Conservation (phyloP, 1,284 basidiomycete genomes). For the Irpex sp. region DNA sequence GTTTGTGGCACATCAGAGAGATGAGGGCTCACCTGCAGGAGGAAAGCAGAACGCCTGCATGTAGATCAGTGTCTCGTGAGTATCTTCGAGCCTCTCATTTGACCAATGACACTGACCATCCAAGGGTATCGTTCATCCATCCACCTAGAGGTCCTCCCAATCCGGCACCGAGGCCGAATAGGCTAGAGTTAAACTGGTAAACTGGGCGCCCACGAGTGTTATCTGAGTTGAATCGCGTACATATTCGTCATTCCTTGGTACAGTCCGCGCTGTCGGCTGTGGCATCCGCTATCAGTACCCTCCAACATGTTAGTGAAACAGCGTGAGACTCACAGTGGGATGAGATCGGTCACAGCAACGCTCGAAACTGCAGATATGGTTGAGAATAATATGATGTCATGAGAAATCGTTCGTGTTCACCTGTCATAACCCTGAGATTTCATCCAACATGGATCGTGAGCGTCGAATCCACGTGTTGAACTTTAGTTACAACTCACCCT, state of each 20-base stretch:
- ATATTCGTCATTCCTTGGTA: slow-evolving; percentile 93
- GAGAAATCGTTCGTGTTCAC: slow-evolving; percentile 40
- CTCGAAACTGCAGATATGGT: slow-evolving; percentile 66
- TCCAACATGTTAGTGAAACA: slow-evolving; percentile 4
- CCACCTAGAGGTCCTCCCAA: slow-evolving; percentile 93
- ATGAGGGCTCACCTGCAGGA: slow-evolving; percentile 61
- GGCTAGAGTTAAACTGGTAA: slow-evolving; percentile 44
- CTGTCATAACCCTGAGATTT: slow-evolving; percentile 79
- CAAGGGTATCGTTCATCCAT: slow-evolving; percentile 85
- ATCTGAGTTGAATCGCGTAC: slow-evolving; percentile 47
- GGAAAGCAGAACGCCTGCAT: slow-evolving; percentile 72
- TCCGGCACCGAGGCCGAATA: slow-evolving; percentile 83
- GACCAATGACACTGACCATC: slow-evolving; percentile 67
- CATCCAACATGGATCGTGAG: slow-evolving; percentile 10
- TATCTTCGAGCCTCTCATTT: neutral
- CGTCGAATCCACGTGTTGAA: slow-evolving; percentile 22
- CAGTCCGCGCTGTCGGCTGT: slow-evolving; percentile 66
- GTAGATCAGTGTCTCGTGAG: slow-evolving; percentile 16
- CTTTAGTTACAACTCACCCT: slow-evolving; percentile 58
- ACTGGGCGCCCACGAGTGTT: slow-evolving; percentile 16
- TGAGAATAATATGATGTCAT: slow-evolving; percentile 32
- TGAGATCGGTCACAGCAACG: slow-evolving; percentile 81
- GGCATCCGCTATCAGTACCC: slow-evolving; percentile 19
- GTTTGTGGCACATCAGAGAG: slow-evolving; percentile 22
- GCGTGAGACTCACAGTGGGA: slow-evolving; percentile 73